phyloP scores from a whole-genome alignment of 345 rosid species.

The Brassica carinata region DNA sequence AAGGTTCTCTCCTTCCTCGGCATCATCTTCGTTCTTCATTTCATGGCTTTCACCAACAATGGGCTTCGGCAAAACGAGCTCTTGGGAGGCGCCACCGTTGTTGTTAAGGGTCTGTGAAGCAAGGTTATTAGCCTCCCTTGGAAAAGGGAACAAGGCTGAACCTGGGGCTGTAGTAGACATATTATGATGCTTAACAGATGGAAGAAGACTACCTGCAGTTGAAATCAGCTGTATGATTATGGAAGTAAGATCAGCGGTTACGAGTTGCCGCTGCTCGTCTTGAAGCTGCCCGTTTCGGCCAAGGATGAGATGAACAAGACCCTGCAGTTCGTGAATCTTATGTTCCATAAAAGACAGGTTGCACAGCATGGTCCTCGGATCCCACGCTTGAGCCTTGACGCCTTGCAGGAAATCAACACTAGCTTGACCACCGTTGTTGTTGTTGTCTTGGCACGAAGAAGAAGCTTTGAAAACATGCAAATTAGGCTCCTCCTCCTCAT shows the following conservation, averaged over 20 bases:
- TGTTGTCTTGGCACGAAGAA: constrained; percentile 27
- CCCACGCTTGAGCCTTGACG: constrained; percentile 71
- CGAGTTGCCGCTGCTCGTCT: constrained; percentile 78
- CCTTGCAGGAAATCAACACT: constrained; percentile 45
- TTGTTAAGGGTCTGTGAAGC: constrained; percentile 47
- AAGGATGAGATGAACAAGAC: constrained; percentile 69
- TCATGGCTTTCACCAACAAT: constrained; percentile 65
- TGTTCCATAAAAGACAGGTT: constrained; percentile 83
- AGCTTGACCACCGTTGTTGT: constrained; percentile 21
- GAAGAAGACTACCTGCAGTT: constrained; percentile 93
- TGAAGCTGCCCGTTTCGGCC: constrained; percentile 57
- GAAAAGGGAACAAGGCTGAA: constrained; percentile 51
- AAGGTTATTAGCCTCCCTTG: constrained; percentile 42
- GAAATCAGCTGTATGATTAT: constrained; percentile 92
- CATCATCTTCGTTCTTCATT: constrained; percentile 86
- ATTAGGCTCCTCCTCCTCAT: constrained; percentile 42
- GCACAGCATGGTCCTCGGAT: constrained; percentile 74
- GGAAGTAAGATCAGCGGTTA: constrained; percentile 88
- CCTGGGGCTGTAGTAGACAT: constrained; percentile 55
- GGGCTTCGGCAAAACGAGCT: constrained; percentile 47
- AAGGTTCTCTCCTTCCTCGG: constrained; percentile 88
- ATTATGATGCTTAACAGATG: constrained; percentile 66
- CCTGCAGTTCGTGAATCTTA: constrained; percentile 91
- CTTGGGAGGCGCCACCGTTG: constrained; percentile 25
- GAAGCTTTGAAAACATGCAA: constrained; percentile 48